Evolutionary conservation across 257 asterid genomes (phyloP).

Genomic region (Solanum medicagineum): DNA sequence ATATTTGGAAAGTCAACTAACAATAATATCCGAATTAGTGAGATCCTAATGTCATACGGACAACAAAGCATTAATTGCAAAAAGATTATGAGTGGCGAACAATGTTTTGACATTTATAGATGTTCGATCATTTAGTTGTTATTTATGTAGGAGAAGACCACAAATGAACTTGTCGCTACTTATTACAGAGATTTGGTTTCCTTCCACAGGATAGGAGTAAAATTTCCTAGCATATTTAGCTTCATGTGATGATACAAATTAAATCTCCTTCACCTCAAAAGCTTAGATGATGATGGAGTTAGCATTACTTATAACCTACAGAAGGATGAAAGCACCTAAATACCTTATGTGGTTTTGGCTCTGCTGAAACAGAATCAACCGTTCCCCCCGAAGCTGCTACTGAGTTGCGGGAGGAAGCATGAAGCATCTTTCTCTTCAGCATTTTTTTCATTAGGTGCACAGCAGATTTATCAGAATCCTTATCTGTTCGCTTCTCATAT

Average conservation of each 20-base stretch:
- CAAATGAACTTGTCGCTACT: not conserved
- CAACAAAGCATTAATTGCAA: not conserved
- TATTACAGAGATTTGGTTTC: not conserved
- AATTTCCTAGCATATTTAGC: not conserved
- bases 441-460: conserved; percentile 57
- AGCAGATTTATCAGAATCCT: conserved; percentile 57
- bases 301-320: not conserved
- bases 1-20: not conserved
- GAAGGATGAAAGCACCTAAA: not conserved
- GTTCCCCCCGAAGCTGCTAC: conserved; percentile 29
- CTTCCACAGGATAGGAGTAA: not conserved
- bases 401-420: conserved; percentile 30
- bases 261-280: not conserved
- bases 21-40: not conserved
- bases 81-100: not conserved
- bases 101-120: not conserved
- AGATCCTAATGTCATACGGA: not conserved
- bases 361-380: conserved; percentile 45
- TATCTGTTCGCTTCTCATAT: conserved; percentile 39
- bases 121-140: not conserved
- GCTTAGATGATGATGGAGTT: not conserved
- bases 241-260: not conserved
- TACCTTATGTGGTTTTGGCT: conserved; percentile 61
- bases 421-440: conserved; percentile 42
- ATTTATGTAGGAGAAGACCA: not conserved